A percentile compares a stretch with the other conserved stretches of the same genome.
Conservation (phyloP, 352 stramenopile genomes). For the Phytophthora sojae region DNA sequence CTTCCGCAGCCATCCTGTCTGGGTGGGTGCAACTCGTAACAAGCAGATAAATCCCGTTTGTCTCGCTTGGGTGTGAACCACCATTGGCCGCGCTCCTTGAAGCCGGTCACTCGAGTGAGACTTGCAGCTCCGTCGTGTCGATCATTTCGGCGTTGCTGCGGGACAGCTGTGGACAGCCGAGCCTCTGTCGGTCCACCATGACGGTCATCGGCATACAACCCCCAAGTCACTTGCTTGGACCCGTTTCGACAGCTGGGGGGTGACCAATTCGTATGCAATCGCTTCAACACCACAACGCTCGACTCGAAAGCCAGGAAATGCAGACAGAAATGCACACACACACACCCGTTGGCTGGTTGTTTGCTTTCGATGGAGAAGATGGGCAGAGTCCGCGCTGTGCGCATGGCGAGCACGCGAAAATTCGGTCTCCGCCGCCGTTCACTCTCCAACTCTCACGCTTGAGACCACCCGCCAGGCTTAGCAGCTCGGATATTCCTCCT, state of each 20-base stretch:
- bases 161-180: conserved; percentile 22
- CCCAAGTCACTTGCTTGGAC: background rate
- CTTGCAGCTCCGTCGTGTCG: conserved; percentile 8
- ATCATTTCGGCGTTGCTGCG: conserved; percentile 8
- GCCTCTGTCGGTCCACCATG: background rate
- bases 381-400: conserved; percentile 9
- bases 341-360: background rate
- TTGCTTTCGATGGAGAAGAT: conserved; percentile 31
- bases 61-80: background rate
- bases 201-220: conserved; percentile 22
- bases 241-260: background rate
- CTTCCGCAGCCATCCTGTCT: conserved; percentile 3
- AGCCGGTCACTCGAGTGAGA: conserved; percentile 2
- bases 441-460: conserved; percentile 9
- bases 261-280: background rate
- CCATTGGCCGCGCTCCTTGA: background rate
- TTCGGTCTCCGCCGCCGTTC: background rate
- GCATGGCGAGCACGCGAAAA: conserved; percentile 19
- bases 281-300: conserved; percentile 3
- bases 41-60: background rate
- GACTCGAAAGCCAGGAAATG: conserved; percentile 5
- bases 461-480: conserved; percentile 8
- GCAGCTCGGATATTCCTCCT: conserved; percentile 18
- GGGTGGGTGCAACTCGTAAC: background rate
- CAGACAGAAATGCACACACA: conserved; percentile 26